phyloP scores from a whole-genome alignment of 75 land plant species.

The Selaginella moellendorffii region DNA sequence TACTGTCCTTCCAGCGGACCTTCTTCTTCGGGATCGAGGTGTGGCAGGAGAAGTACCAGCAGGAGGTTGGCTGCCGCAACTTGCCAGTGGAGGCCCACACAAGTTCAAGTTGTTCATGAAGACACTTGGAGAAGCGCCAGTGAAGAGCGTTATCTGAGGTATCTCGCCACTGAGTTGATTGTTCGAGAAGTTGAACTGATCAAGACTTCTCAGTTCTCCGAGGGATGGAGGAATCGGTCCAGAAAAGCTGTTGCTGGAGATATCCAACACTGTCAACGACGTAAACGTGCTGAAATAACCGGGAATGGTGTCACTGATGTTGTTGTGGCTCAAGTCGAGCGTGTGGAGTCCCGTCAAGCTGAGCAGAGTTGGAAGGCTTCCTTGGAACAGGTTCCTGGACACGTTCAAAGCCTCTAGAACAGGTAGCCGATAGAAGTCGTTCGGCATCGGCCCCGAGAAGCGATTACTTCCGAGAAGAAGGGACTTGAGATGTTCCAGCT shows the following conservation, averaged over 20 bases:
- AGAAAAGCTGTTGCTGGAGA: neutral
- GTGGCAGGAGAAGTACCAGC: neutral
- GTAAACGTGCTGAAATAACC: neutral
- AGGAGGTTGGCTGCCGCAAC: neutral
- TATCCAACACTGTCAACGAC: neutral
- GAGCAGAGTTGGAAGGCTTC: neutral
- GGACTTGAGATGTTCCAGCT: neutral
- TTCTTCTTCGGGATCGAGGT: neutral
- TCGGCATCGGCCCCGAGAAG: neutral
- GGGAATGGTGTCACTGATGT: neutral
- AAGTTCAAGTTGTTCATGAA: neutral
- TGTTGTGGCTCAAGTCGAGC: neutral
- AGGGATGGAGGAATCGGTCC: neutral
- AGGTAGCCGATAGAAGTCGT: neutral
- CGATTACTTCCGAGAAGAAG: neutral
- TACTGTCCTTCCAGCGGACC: neutral
- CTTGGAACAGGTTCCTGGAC: neutral
- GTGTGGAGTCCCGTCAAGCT: neutral
- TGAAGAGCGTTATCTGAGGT: neutral
- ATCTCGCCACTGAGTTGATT: neutral
- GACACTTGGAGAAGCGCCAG: neutral
- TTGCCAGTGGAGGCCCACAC: neutral
- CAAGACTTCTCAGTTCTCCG: neutral
- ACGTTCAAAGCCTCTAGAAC: neutral
- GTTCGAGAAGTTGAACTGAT: neutral